A percentile compares a stretch with the other conserved stretches of the same genome.
These are phyloP conservation scores for Malania oleifera DNA, from an alignment of 164 flowering plant genomes.

Conservation along the genomic window DNA sequence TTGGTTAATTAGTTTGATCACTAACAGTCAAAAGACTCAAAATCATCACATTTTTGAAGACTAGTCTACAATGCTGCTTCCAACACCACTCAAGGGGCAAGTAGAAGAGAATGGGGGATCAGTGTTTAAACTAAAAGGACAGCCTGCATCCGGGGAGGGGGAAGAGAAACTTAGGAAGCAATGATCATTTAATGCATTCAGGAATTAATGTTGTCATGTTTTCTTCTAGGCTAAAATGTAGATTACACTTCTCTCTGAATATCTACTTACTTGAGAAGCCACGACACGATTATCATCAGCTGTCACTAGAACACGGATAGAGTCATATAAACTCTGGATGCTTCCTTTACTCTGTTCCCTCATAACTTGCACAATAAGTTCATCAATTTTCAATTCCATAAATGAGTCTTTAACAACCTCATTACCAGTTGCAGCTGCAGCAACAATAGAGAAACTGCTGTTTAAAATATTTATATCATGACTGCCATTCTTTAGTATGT, in stretches of 20 bases:
- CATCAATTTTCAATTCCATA: constrained; percentile 82
- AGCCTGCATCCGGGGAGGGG: too few species aligned
- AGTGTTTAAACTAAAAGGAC: too few species aligned
- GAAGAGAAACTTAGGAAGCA: too few species aligned
- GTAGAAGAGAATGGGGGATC: too few species aligned
- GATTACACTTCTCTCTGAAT: neutral
- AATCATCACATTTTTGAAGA: too few species aligned
- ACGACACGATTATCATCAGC: constrained; percentile 91
- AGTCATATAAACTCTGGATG: constrained; percentile 63
- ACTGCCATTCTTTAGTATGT: constrained; percentile 33
- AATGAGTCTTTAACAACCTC: constrained; percentile 80
- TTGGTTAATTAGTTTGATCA: neutral
- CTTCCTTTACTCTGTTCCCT: constrained; percentile 25
- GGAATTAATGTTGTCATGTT: too few species aligned
- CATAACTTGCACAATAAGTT: constrained; percentile 51
- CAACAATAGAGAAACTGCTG: constrained; percentile 67
- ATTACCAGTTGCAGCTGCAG: constrained; percentile 85
- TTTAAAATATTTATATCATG: constrained; percentile 42
- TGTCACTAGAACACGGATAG: constrained; percentile 63
- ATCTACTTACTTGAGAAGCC: constrained; percentile 84
- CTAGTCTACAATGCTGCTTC: too few species aligned
- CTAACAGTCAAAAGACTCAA: neutral
- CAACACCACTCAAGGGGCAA: too few species aligned
- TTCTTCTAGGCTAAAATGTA: too few species aligned
- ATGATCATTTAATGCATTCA: too few species aligned